Base-by-base conservation (phyloP, 2,329 filamentous ascomycete genomes). In the Calonectria leucothoes region DNA sequence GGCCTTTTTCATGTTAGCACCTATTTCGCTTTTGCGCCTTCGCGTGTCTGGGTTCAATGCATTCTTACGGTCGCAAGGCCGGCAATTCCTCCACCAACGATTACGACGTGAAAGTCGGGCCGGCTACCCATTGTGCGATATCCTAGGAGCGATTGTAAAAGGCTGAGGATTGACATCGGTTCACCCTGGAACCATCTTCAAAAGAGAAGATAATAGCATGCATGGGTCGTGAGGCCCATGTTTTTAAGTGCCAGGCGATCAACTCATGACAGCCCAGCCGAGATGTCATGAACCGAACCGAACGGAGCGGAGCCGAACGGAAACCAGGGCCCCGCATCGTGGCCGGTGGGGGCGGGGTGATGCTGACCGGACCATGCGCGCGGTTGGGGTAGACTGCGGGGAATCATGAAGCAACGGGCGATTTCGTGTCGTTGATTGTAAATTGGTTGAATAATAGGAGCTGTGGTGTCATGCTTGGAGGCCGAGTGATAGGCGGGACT, bases 81-180 rank as follows among this genome's bases (percentile, higher is more conserved):
- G 29, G 74, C 77, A 15, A 78, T 78, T 20, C 77, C 77, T 23
- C 76, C 77, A 25, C 77, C 76, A 10, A 78, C 75, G 31, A 79
- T 79, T 2, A 76, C 70, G 4, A 77, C 15, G 31, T 77, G 72
- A 25, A 74, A 37, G n/a, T 79, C 67, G n/a, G 75, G 74, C 33
- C 74, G 51, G n/a, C 74, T 78, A 39, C 74, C 75, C 77, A 77
- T 77, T 6, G 49, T 70, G 45, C 29, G 55, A 72, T 20, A 29
- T 33, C 17, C 37, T 12, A 31, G 29, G n/a, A 48, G 37, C 12
- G 35, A 57, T 15, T 23, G 42, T n/a, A 37, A 63, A 35, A 52
- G 25, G 42, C n/a, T 35, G 6, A 33, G 29, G n/a, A 45, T 64
- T 11, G 39, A 35, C 27, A 33, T 31, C 4, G 15, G 8, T 33